phyloP scores from a whole-genome alignment of 2,329 filamentous ascomycete genomes.

The Xylaria sp. region DNA sequence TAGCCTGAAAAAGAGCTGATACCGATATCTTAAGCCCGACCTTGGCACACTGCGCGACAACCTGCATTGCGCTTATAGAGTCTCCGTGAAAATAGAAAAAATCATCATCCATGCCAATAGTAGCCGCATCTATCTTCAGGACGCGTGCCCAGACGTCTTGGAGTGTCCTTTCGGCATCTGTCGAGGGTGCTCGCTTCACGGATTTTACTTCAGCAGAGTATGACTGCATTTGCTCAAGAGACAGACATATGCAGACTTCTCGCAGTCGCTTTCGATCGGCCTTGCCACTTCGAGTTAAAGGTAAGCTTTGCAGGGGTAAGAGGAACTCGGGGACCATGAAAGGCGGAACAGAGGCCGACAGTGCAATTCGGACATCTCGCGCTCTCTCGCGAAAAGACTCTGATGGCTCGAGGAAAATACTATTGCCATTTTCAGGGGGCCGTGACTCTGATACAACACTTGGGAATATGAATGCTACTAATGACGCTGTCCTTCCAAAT shows the following conservation, averaged over 20 bases:
- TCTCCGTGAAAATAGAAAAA: slow-evolving; percentile 53
- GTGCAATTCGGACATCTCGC: not conserved
- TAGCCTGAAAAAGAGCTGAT: slow-evolving; percentile 8
- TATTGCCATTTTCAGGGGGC: not conserved
- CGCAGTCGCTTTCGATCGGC: slow-evolving; percentile 45
- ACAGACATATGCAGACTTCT: slow-evolving; percentile 49
- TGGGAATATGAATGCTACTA: not conserved
- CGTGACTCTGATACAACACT: not conserved
- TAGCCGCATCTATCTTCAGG: slow-evolving; percentile 51
- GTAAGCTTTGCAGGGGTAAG: slow-evolving; percentile 46
- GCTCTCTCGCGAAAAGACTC: slow-evolving; percentile 26
- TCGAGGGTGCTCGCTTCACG: slow-evolving; percentile 18
- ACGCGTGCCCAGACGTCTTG: slow-evolving; percentile 55
- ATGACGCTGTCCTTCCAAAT: not conserved
- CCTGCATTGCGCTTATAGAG: slow-evolving; percentile 57
- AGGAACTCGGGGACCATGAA: slow-evolving; percentile 53
- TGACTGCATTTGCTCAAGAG: slow-evolving; percentile 15
- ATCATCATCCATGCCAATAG: slow-evolving; percentile 48
- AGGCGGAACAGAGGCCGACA: slow-evolving; percentile 40
- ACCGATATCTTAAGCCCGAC: slow-evolving; percentile 49
- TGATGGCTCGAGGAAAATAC: slow-evolving; percentile 14
- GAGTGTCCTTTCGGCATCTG: slow-evolving; percentile 13
- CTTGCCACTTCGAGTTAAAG: slow-evolving; percentile 47
- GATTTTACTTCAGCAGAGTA: not conserved
- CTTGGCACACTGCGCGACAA: slow-evolving; percentile 54